phyloP scores from a whole-genome alignment of 129 eudicot genomes.

The Kitagawia praeruptora region DNA sequence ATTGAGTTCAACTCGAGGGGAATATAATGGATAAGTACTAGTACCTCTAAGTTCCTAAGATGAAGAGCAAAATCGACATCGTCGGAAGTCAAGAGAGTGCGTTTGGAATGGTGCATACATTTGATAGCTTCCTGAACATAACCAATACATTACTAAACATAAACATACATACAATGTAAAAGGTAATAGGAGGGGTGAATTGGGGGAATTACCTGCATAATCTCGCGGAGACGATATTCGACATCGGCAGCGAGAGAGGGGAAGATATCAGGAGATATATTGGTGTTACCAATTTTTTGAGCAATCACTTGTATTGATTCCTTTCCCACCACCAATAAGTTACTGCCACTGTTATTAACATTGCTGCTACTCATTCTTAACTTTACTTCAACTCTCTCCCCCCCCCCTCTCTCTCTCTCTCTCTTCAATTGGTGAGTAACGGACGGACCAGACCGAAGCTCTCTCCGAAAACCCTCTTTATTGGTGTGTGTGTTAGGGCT shows the following conservation, averaged over 20 bases:
- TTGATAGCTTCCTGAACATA: conserved; percentile 69
- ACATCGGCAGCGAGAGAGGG: conserved; percentile 74
- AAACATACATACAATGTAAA: too few species aligned
- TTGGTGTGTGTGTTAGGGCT: too few species aligned
- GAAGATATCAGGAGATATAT: conserved; percentile 67
- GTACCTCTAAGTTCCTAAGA: conserved; percentile 75
- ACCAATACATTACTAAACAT: background rate
- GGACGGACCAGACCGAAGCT: too few species aligned
- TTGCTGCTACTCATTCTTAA: background rate
- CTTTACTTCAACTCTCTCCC: background rate
- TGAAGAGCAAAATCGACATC: conserved; percentile 81
- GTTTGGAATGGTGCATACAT: conserved; percentile 90
- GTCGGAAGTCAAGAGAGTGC: conserved; percentile 62
- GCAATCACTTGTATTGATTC: conserved; percentile 87
- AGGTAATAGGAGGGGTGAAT: background rate
- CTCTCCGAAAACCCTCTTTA: too few species aligned
- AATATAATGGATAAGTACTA: background rate
- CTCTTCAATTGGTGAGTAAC: too few species aligned
- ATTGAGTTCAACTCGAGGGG: background rate
- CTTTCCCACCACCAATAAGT: conserved; percentile 34
- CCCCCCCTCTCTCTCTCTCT: too few species aligned
- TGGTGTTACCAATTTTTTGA: conserved; percentile 63
- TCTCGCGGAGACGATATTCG: conserved; percentile 88
- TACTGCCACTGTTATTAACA: background rate
- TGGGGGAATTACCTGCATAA: conserved; percentile 55